Percentiles rank a stretch among this genome's conserved stretches.
Conservation (phyloP, 163 green algal genomes). For the Volvox carteri region DNA sequence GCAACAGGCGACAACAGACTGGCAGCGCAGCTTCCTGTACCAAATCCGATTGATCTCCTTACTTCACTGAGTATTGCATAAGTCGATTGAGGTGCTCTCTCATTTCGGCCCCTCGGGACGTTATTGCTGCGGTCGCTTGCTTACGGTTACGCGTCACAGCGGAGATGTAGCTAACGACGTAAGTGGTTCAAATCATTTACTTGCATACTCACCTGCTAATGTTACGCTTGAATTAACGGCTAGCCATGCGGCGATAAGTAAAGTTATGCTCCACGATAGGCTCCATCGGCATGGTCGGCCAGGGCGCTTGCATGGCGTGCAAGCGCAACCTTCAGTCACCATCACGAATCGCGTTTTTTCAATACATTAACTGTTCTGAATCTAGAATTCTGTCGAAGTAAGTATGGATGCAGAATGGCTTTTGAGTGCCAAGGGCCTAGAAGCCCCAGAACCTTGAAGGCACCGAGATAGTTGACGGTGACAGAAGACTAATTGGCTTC, state of each 20-base stretch:
- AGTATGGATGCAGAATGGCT: neutral
- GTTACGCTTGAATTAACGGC: neutral
- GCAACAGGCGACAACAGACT: no score
- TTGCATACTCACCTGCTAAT: conserved; percentile 1
- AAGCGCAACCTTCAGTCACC: neutral
- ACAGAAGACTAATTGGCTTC: neutral
- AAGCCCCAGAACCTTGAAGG: neutral
- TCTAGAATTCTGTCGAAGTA: neutral
- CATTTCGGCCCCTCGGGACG: no score
- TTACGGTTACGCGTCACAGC: no score
- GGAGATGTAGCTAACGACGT: no score
- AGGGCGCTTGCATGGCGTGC: neutral
- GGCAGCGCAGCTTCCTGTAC: no score
- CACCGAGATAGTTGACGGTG: neutral
- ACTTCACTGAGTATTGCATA: no score
- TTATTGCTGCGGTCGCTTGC: no score
- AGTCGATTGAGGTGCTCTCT: no score
- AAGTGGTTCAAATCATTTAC: no score
- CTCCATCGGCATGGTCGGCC: neutral
- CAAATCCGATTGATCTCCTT: no score
- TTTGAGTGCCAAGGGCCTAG: neutral
- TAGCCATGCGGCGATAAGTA: neutral
- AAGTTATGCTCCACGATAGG: neutral
- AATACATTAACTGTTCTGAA: neutral
- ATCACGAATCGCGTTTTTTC: neutral